These are phyloP conservation scores for Fabrea salina DNA, from an alignment of 169 alveolate genomes.

Conservation along the genomic window DNA sequence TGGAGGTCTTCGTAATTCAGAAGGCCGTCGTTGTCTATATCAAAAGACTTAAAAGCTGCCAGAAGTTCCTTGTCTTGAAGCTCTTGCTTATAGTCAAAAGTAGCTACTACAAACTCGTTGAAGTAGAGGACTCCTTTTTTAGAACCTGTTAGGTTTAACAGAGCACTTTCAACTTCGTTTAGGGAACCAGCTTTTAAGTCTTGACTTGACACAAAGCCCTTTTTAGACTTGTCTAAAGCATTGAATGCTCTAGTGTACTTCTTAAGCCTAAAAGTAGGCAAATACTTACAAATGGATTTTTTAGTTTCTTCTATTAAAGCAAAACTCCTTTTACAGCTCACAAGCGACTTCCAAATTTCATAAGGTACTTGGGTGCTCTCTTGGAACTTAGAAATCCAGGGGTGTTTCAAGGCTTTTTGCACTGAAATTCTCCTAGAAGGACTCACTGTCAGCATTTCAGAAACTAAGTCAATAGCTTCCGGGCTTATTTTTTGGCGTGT, in stretches of 20 bases:
- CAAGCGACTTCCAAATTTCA: no score
- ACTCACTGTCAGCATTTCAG: slow-evolving; percentile 41
- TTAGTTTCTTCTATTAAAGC: no score
- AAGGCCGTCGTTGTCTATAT: neutral
- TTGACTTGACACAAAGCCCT: no score
- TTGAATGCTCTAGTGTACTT: neutral
- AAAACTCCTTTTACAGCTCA: no score
- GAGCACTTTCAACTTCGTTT: neutral
- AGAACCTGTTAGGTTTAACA: neutral
- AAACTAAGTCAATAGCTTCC: slow-evolving; percentile 42
- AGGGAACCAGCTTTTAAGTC: no score
- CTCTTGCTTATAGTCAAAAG: neutral
- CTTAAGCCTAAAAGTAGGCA: neutral
- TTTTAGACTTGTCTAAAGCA: neutral
- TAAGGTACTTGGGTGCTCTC: no score
- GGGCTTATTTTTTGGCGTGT: neutral
- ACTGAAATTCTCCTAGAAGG: slow-evolving; percentile 44
- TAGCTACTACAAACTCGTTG: neutral
- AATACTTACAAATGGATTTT: neutral
- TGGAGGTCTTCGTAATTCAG: neutral
- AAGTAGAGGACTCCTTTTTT: neutral
- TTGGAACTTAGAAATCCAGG: slow-evolving; percentile 29
- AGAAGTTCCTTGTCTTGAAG: neutral
- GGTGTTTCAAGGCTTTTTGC: slow-evolving; percentile 42
- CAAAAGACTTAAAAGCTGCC: neutral